Evolutionary conservation across 768 basidiomycete species (phyloP), one percentile per base, ranked within the genome.

Genomic region (Lactarius hengduanensis): DNA sequence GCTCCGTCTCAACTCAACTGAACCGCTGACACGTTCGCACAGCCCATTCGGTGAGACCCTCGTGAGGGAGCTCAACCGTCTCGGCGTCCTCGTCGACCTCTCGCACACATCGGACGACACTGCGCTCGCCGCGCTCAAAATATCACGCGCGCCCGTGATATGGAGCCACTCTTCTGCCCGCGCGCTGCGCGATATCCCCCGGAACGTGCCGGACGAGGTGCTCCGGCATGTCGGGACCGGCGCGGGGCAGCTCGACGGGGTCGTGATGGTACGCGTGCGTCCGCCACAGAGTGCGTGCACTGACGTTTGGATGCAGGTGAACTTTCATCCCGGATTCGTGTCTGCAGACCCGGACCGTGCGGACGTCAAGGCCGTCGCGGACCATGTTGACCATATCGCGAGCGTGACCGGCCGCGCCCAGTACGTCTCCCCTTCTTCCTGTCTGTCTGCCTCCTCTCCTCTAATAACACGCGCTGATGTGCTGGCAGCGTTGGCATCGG

Each of bases 61-160:
- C 61, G 83, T 98, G 57, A 80, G 84, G 38, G 96, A 98, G 78
- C 92, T 98, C 92, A 98, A 98, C 77, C 85, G 96, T 50, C 80
- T 99, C 32, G 96, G 96, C 22, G 86, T 98, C 72, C 80, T 98
- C 50, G 85, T 99, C 55, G 96, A 98, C 77, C 79, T 98, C 57
- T 93, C 91, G 22, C 96, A 98, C 77, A 96, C 94, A 1, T 90
- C 92, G 4, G 96, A 97, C 73, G 82, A 84, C 58, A 98, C 96
- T 0, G 94, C 96, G 4, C 79, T 80, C 18, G 91, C 96, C 74
- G 91, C 90, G 5, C 78, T 97, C 53, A 58, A 64, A 1, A 64
- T 77, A 43, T 78, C 79, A 2, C 65, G 74, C 36, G 92, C 96
- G 0, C 96, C 96, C 3, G 89, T 97, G 67, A 96, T 98, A 66